Evolutionary conservation across 2,329 filamentous ascomycete genomes (phyloP).

Genomic region (Diplodia corticola): DNA sequence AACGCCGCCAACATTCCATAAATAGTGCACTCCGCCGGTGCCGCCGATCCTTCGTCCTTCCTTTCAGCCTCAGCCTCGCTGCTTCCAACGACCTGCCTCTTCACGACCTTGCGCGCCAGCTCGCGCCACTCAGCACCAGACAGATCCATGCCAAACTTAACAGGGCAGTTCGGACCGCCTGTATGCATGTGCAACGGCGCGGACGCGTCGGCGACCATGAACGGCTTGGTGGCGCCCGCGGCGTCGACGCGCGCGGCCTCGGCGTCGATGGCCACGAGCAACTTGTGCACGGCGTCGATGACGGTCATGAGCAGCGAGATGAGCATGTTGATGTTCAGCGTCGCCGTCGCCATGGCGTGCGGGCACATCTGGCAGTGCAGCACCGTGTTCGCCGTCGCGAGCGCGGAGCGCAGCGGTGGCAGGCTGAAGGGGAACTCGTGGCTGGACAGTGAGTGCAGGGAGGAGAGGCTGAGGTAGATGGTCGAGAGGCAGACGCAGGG

Average conservation of each 20-base stretch:
- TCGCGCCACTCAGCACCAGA: conserved; percentile 45
- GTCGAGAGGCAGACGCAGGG: conserved; percentile 48
- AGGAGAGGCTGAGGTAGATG: conserved; percentile 48
- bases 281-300: conserved; percentile 44
- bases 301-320: conserved; percentile 45
- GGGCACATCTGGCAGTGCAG: conserved; percentile 47
- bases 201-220: conserved; percentile 47
- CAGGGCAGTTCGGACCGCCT: conserved; percentile 44
- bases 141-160: conserved; percentile 48
- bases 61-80: not conserved
- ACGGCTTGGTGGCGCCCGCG: conserved; percentile 41
- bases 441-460: conserved; percentile 30
- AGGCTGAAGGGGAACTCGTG: conserved; percentile 46
- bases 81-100: conserved; percentile 40
- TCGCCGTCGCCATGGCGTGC: conserved; percentile 41
- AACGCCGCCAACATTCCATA: conserved; percentile 40
- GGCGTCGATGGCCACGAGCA: conserved; percentile 43
- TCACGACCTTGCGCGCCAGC: conserved; percentile 48
- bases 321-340: conserved; percentile 49
- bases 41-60: conserved; percentile 24
- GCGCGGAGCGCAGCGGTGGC: conserved; percentile 44
- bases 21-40: conserved; percentile 37
- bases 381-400: conserved; percentile 41
- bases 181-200: conserved; percentile 46
- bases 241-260: conserved; percentile 39